Conservation (phyloP, 2,329 filamentous ascomycete species). For the Aspergillus sp. region DNA sequence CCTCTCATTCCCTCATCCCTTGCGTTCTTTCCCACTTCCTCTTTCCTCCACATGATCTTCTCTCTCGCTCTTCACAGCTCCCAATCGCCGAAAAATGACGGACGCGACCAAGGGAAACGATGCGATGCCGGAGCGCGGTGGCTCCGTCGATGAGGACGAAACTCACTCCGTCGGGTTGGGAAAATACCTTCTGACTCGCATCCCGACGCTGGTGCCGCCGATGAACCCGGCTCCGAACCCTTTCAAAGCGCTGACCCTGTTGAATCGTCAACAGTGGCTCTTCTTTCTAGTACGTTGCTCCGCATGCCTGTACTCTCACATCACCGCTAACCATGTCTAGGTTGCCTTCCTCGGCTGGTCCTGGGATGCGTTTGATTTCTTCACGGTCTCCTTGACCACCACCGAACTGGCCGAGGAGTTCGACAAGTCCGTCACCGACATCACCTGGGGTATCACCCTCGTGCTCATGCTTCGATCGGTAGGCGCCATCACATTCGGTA, state of each 20-base stretch:
- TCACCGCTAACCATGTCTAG: conserved; percentile 17
- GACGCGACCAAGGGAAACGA: background rate
- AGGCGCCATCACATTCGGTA: conserved; percentile 58
- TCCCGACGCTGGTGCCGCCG: conserved; percentile 55
- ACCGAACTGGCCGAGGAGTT: conserved; percentile 53
- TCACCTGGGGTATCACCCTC: conserved; percentile 59
- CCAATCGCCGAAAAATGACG: background rate
- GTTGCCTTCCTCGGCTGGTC: conserved; percentile 49
- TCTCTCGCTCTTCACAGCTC: background rate
- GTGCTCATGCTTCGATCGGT: conserved; percentile 62
- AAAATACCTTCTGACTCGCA: conserved; percentile 52
- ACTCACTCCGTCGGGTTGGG: conserved; percentile 18
- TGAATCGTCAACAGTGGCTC: conserved; percentile 58
- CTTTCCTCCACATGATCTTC: background rate
- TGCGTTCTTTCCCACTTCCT: background rate
- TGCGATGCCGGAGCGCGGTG: background rate
- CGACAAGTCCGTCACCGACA: conserved; percentile 53
- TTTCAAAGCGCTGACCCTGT: conserved; percentile 48
- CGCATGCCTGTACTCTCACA: background rate
- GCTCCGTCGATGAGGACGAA: background rate
- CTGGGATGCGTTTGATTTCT: conserved; percentile 61
- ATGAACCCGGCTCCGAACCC: conserved; percentile 56
- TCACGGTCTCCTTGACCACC: conserved; percentile 59
- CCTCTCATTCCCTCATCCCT: background rate
- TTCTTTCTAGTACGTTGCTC: conserved; percentile 47